Base-by-base conservation (phyloP, 1,139 yeast species). In the Candida sp. region DNA sequence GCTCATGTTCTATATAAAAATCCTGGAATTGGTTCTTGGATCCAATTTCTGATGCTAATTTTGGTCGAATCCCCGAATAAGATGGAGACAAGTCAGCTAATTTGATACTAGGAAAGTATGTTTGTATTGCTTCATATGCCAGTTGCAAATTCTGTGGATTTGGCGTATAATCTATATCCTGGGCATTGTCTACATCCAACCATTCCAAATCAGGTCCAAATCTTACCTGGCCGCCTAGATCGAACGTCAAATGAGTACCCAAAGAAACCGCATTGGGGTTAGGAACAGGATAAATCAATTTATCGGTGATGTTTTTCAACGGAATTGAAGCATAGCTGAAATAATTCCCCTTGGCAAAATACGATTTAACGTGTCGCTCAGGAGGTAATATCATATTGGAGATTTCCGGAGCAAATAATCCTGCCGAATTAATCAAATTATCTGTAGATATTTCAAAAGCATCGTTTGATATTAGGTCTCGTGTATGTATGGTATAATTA, bases 121-220 rank as follows among this genome's bases (percentile, higher is more conserved):
- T 68, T 12, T 63, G 54, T 21, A 89, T 84, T 1, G 86, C 88
- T 33, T 69, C 63, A 45, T 66, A 72, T 0, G 95, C 95, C 0
- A 66, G 68, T 3, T 68, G 68, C 22, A 84, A 58, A 47, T 83
- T 84, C 2, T 58, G 43, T 1, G 59, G 60, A 50, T 69, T 73
- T 3, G 82, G 84, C 4, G 66, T 55, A 47, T 79, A 77, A 55
- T 81, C 80, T 7, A 68, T 62, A n/a, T 60, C 60, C 22, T 60
- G 60, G 1, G 75, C 66, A 39, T 61, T 56, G 2, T 53, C 48
- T 3, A 60, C 53, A 9, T 77, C 75, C 3, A 87, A 78, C 90
- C 95, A 89, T 60, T 89, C 95, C 43, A 88, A 65, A 60, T 90
- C 96, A 0, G 97, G 97, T 0, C 97, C 97, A 60, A 90, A 90